Conservation (phyloP, 805 yeast species). For the Candida saitoana region DNA sequence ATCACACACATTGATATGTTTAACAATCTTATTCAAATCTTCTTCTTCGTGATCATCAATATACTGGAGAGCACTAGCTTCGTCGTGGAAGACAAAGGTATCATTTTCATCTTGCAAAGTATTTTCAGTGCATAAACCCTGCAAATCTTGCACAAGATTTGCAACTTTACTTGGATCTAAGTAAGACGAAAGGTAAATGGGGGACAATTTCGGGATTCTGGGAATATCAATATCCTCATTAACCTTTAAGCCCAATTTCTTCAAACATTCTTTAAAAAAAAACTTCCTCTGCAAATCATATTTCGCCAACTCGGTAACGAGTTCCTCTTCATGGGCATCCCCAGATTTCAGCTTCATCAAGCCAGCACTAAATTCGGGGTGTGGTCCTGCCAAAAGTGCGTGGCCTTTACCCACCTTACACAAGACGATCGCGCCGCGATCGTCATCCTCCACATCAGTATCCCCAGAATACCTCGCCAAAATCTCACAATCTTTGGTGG, state of each 20-base stretch:
- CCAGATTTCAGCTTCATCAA: conserved; percentile 37
- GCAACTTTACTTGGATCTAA: conserved; percentile 27
- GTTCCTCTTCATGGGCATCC: conserved; percentile 22
- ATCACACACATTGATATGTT: conserved; percentile 46
- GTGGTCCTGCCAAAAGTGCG: conserved; percentile 78
- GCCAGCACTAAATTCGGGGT: conserved; percentile 77
- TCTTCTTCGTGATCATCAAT: conserved; percentile 14
- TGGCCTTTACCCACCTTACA: conserved; percentile 70
- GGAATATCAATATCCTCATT: conserved; percentile 44
- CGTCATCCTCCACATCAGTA: conserved; percentile 45
- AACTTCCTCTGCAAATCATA: conserved; percentile 46
- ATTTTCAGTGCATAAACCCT: conserved; percentile 31
- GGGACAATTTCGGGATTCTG: conserved; percentile 63
- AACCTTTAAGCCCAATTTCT: conserved; percentile 65
- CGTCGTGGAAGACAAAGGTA: conserved; percentile 47
- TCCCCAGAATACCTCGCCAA: conserved; percentile 63
- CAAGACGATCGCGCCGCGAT: conserved; percentile 67
- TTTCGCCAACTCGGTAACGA: conserved; percentile 33
- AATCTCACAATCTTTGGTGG: conserved; percentile 58
- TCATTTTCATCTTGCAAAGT: conserved; percentile 53
- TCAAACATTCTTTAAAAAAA: conserved; percentile 56
- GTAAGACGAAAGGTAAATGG: conserved; percentile 51
- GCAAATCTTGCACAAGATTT: conserved; percentile 33
- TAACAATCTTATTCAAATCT: conserved; percentile 49
- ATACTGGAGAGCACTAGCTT: conserved; percentile 22